Evolutionary conservation across 257 asterid species (phyloP), one percentile per base, ranked within the genome.

Genomic region (Solanum phureja): DNA sequence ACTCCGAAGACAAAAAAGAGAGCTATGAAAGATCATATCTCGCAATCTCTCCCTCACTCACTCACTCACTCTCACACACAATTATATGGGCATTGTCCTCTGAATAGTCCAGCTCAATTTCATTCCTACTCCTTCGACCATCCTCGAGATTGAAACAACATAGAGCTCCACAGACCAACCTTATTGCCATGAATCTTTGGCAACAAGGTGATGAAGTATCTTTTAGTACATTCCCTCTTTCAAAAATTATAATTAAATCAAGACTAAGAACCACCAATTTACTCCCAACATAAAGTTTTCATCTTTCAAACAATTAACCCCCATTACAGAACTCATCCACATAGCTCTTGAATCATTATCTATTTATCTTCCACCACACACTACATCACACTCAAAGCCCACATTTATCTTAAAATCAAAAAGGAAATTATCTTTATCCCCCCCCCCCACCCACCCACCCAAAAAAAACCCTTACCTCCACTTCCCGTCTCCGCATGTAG

Each of bases 31-130:
- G 4, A 29, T 18, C 42, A 29, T 49, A 6, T 56, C 64, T 18
- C 64, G 2, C n/a, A 16, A 56, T 44, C 42, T 5, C 8, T 40
- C n/a, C 0, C 16, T 5, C 29, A 0, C 13, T 1, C 33, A 7
- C 68, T n/a, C 56, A 27, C 42, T 5, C 8, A n/a, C n/a, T 0
- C 16, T 2, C 40, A 0, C 40, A 1, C 66, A 4, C 27, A 79
- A 79, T 44, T 40, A 7, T 13, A 3, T n/a, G 0, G 83, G 60
- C 23, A 40, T 72, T n/a, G n/a, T 2, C 60, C n/a, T 77, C n/a
- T 42, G 4, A 7, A 9, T 7, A 79, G 27, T 49, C 85, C 68
- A 81, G 18, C 68, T 81, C 68, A 81, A 8, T 27, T 3, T 81
- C 68, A 81, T 81, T 81, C 68, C 68, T 46, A 81, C 9, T 81